Percentiles rank a stretch among this genome's conserved stretches.
Conservation (phyloP, 192 early-diverging fungal genomes). For the Linderina pennispora region DNA sequence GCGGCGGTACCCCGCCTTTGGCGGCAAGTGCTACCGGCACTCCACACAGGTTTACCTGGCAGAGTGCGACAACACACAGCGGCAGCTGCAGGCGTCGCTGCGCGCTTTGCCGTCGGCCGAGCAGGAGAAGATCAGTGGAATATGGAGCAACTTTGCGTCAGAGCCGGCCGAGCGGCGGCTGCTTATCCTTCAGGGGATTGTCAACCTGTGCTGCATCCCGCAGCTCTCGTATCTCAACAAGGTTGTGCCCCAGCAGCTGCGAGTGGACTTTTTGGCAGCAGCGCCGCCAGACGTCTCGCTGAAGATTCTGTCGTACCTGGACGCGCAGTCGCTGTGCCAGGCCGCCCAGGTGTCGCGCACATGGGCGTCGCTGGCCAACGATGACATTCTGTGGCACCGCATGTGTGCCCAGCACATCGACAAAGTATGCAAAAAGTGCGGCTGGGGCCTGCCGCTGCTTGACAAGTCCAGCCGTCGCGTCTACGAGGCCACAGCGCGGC, state of each 20-base stretch:
- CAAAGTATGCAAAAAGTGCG: conserved; percentile 90
- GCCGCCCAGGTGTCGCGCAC: conserved; percentile 78
- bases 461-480: conserved; percentile 50
- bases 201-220: conserved; percentile 77
- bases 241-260: conserved; percentile 62
- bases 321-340: conserved; percentile 85
- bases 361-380: conserved; percentile 85
- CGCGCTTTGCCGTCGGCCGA: conserved; percentile 51
- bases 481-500: conserved; percentile 45
- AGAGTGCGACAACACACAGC: conserved; percentile 30
- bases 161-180: conserved; percentile 59
- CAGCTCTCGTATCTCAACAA: conserved; percentile 80
- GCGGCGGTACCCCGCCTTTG: conserved; percentile 38
- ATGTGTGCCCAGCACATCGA: conserved; percentile 99
- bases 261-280: conserved; percentile 77
- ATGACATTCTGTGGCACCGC: conserved; percentile 90
- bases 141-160: conserved; percentile 66
- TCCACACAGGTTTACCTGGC: conserved; percentile 41
- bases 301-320: conserved; percentile 83
- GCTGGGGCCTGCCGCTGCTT: conserved; percentile 92
- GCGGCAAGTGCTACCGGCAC: conserved; percentile 49
- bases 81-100: conserved; percentile 50
- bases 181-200: conserved; percentile 66
- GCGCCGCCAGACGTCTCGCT: conserved; percentile 77
- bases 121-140: conserved; percentile 57